A percentile compares a stretch with the other conserved stretches of the same genome.
These are phyloP conservation scores for Aspergillus neotritici DNA, from an alignment of 2,329 filamentous ascomycete species.

Conservation along the genomic window DNA sequence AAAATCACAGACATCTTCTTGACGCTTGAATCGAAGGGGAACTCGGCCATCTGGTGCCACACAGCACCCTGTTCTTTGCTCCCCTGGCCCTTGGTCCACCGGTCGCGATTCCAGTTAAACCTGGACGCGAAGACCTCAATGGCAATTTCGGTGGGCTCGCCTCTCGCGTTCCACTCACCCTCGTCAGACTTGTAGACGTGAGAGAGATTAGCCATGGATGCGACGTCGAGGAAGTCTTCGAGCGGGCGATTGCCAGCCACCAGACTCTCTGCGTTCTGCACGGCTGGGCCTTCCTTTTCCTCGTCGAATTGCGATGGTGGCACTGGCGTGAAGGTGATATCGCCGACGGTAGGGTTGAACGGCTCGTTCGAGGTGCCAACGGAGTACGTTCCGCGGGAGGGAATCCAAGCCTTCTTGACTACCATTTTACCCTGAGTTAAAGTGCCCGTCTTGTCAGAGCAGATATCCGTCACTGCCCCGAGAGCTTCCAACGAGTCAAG, in stretches of 20 bases:
- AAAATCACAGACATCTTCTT: conserved; percentile 71
- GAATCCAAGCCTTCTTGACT: conserved; percentile 52
- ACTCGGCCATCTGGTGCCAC: conserved; percentile 58
- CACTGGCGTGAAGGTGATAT: conserved; percentile 34
- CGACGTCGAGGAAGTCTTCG: conserved; percentile 53
- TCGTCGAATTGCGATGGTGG: conserved; percentile 22
- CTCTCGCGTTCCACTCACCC: conserved; percentile 54
- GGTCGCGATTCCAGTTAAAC: conserved; percentile 56
- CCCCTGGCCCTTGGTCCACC: conserved; percentile 45
- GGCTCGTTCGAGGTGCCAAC: conserved; percentile 50
- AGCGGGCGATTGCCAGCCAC: conserved; percentile 42
- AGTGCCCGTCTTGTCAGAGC: conserved; percentile 53
- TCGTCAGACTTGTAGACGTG: conserved; percentile 52
- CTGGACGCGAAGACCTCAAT: conserved; percentile 65
- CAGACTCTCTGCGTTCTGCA: conserved; percentile 24
- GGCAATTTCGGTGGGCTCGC: conserved; percentile 64
- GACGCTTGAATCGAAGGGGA: conserved; percentile 64
- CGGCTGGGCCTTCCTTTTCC: conserved; percentile 18
- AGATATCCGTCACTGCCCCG: conserved; percentile 54
- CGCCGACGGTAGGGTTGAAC: conserved; percentile 50
- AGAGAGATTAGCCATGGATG: conserved; percentile 59
- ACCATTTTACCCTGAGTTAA: conserved; percentile 59
- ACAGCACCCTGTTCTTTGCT: conserved; percentile 42
- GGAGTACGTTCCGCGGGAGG: conserved; percentile 50
- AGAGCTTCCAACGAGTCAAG: conserved; percentile 52